Evolutionary conservation across 2,329 filamentous ascomycete genomes (phyloP), one percentile per base, ranked within the genome.

Genomic region (Claviceps maximensis): DNA sequence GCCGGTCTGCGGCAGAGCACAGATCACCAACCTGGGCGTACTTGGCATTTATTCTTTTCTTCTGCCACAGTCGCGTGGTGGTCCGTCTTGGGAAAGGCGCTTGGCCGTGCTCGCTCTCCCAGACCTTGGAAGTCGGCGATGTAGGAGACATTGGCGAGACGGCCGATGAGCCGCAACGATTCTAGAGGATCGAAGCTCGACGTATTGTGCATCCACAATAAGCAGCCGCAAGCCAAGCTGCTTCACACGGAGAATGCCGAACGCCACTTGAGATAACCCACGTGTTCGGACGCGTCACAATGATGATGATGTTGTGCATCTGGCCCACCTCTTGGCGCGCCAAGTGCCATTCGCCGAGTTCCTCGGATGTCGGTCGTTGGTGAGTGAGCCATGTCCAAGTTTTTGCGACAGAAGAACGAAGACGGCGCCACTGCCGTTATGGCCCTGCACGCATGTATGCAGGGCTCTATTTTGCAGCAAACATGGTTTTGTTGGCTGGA

Each of bases 271-370:
- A 0, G 88, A 87, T 4, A 89, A n/a, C n/a, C 87, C 19, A 94
- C 86, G 65, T 94, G 89, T 64, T 94, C 88, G 0, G 88, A n/a
- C n/a, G 87, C 0, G 87, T 94, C 54, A 94, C 79, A 23, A 91
- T 79, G n/a, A 65, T 95, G n/a, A n/a, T 93, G 74, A 94, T 90
- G 65, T 93, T 93, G 71, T 94, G 87, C n/a, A 88, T 86, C 9
- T 76, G 71, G n/a, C 87, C 88, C 2, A 87, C 77, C 29, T 87
- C 75, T 64, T 93, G 87, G 45, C 94, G 71, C 69, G 93, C 93
- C 54, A 93, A 61, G 67, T 85, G 90, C 88, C 88, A 93, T 51
- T 86, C 82, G 5, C 78, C 88, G 4, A 95, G 76, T 63, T 89
- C 79, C 65, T 90, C 86, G 0, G 87, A 86, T 0, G 83, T 86